Base-by-base conservation (phyloP, 2,329 filamentous ascomycete genomes). In the Fusarium papillatum region DNA sequence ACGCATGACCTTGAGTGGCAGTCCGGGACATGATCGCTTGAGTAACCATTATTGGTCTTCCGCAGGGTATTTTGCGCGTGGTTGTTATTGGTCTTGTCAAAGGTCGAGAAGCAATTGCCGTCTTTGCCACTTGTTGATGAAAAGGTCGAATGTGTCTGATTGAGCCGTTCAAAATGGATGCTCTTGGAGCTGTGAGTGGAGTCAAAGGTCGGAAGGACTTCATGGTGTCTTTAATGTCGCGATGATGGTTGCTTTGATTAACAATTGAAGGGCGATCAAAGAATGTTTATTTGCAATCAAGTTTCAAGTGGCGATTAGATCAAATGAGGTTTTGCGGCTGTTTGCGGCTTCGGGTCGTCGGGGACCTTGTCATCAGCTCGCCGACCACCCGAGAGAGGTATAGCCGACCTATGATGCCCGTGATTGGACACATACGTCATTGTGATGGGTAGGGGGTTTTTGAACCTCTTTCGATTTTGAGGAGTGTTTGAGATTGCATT, bases 231-330 rank as follows among this genome's bases (percentile, higher is more conserved):
- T 53, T 53, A 64, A 64, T 17, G 24, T 24, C 31, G 17, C 19
- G 34, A 39, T 19, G n/a, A 7, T 53, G 17, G 19, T 13, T 60
- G 50, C 19, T 41, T 41, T 46, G 64, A 34, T 60, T 60, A 60
- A 59, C 39, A 60, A 46, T 38, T 66, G 11, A 26, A 39, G 36
- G 34, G 50, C 10, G 36, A n/a, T 43, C n/a, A 48, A 48, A 60
- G 53, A 46, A 34, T 43, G 50, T 66, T 31, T 60, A 66, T 59
- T 60, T 66, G 64, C 46, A 66, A 59, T 59, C 64, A 55, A 55
- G 22, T 13, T 7, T 29, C 48, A 46, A 26, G 36, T 43, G 34
- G 38, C 50, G n/a, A 46, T 55, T 55, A 36, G 50, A 55, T 31
- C 31, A 19, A 53, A 57, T 36, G 53, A 57, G 22, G 59, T 29